phyloP scores from a whole-genome alignment of 352 stramenopile genomes.

The Pythium coloratum region DNA sequence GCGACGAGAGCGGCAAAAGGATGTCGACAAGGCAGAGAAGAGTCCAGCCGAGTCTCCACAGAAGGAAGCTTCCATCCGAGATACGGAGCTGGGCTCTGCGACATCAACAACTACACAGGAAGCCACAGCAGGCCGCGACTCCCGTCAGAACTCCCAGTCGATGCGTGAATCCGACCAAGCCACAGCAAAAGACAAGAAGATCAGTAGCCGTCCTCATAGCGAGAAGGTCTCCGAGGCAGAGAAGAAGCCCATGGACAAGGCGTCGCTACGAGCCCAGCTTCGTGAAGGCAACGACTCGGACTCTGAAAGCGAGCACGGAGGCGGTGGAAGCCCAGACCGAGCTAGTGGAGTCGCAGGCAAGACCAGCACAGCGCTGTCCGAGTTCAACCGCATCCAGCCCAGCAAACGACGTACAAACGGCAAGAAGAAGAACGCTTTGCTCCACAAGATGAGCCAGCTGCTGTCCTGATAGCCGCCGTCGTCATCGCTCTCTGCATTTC shows the following conservation, averaged over 20 bases:
- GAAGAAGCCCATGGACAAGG: conserved; percentile 18
- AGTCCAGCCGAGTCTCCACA: neutral
- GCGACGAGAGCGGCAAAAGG: neutral
- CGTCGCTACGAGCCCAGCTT: conserved; percentile 22
- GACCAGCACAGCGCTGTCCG: conserved; percentile 15
- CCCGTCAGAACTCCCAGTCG: conserved; percentile 20
- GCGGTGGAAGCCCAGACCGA: neutral
- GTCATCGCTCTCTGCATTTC: neutral
- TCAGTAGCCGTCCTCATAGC: conserved; percentile 4
- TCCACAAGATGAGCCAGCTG: conserved; percentile 29
- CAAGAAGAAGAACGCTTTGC: conserved; percentile 47
- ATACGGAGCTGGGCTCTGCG: conserved; percentile 10
- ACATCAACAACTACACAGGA: neutral
- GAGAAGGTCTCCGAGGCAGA: conserved; percentile 7
- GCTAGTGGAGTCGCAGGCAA: conserved; percentile 8
- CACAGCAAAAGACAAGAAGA: conserved; percentile 20
- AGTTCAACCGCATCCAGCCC: conserved; percentile 29
- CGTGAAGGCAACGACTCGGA: conserved; percentile 26
- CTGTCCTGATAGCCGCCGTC: conserved; percentile 15
- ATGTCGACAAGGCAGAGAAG: neutral
- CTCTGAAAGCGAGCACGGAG: conserved; percentile 11
- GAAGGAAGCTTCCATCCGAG: conserved; percentile 15
- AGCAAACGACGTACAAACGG: conserved; percentile 71
- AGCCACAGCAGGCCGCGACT: neutral
- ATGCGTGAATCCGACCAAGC: conserved; percentile 22